Evolutionary conservation across 2,329 filamentous ascomycete genomes (phyloP), one percentile per base, ranked within the genome.

Genomic region (Phyllosticta citrichinensis): DNA sequence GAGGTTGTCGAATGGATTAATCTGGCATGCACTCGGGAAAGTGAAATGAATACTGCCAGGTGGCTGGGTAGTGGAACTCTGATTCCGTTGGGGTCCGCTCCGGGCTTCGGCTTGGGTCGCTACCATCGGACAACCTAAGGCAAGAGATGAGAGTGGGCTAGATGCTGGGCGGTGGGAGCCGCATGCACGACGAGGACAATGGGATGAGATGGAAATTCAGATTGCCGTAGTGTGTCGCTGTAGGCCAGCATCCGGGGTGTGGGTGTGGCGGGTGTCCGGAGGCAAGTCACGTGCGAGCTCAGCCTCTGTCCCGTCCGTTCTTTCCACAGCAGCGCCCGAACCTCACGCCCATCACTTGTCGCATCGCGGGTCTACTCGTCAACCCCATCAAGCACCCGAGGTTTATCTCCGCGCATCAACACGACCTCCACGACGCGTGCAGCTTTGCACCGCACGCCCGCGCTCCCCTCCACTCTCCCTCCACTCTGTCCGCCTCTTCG

Each of bases 351-450:
- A 24, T 53, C 52, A 53, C 52, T 53, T 53, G 52, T 53, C 52
- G 52, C 52, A 53, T 53, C 52, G 52, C 52, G 52, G 52, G 52
- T 53, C 24, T 22, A 24, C 52, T 47, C 40, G 40, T 47, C 40
- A 47, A 47, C 40, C 68, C 66, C 63, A 66, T 66, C 66, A 63
- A 60, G 64, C 68, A 66, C 68, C 70, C 68, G 67, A 71, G 72
- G 72, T 71, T 67, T 68, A 66, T 63, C 64, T 67, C 66, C 67
- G 67, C 65, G 65, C 68, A 67, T 55, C 70, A 70, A 70, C 71
- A 71, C 72, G 68, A 65, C 69, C 60, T 66, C 61, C 64, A 64
- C 65, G 63, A 70, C 72, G 72, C 71, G 72, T 74, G 67, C 56
- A 58, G 68, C 61, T 22, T 50, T n/a, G 53, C 56, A 33, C 52